Conservation (phyloP, 495 filamentous ascomycete genomes). For the Penicillium mononematosum region DNA sequence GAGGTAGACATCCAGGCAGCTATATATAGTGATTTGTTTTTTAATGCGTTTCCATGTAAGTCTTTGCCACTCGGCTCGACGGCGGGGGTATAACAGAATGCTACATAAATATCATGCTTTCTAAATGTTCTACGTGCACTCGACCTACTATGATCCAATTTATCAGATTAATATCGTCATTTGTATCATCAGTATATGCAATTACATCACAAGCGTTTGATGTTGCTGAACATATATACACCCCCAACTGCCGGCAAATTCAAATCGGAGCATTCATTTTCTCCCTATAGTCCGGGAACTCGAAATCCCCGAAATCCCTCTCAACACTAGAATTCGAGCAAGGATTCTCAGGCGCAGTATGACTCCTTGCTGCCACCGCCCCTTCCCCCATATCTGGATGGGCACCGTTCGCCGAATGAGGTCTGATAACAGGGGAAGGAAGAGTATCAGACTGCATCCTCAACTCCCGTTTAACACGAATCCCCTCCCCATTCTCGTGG, state of each 20-base stretch:
- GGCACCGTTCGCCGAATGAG: background rate
- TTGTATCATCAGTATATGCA: background rate
- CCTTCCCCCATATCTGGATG: constrained; percentile 13
- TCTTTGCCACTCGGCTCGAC: background rate
- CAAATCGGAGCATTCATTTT: constrained; percentile 30
- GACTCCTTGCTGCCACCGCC: background rate
- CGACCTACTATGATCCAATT: background rate
- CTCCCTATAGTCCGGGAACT: constrained; percentile 33
- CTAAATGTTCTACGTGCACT: no score
- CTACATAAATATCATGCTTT: background rate
- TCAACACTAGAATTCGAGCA: constrained; percentile 17
- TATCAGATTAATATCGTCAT: background rate
- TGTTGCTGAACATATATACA: constrained; percentile 3
- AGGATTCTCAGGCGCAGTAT: background rate
- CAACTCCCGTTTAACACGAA: constrained; percentile 38
- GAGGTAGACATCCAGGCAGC: no score
- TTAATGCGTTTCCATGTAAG: background rate
- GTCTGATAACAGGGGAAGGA: background rate
- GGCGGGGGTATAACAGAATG: background rate
- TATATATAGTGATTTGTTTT: background rate
- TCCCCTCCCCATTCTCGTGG: constrained; percentile 18
- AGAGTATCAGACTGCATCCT: constrained; percentile 22
- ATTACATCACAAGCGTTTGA: background rate
- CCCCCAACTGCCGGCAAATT: background rate
- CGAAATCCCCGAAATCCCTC: constrained; percentile 30